These are phyloP conservation scores for Nemania sp. DNA, from an alignment of 2,329 filamentous ascomycete species.

Conservation along the genomic window DNA sequence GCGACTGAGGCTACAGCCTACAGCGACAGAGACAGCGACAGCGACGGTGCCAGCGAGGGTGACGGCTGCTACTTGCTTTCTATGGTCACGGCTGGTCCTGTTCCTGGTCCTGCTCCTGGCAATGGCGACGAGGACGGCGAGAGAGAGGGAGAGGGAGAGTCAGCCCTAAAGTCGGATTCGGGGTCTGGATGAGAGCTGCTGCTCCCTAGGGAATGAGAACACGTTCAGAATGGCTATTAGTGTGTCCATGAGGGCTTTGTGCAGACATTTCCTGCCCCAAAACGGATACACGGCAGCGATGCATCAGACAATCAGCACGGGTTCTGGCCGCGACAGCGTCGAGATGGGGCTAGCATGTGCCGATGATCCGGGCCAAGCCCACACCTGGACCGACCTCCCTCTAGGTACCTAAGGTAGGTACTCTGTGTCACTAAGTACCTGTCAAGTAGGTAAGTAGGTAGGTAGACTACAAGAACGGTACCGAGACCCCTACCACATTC, in stretches of 20 bases:
- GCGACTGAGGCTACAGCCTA: neutral
- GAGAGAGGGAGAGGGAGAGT: conserved; percentile 16
- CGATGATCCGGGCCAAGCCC: conserved; percentile 40
- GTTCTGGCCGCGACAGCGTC: conserved; percentile 39
- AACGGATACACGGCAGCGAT: conserved; percentile 42
- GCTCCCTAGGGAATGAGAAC: conserved; percentile 32
- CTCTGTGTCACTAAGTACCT: neutral
- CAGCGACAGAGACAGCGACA: neutral
- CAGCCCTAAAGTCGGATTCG: conserved; percentile 7
- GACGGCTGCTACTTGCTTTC: neutral
- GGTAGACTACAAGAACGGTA: no score
- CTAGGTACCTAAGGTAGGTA: neutral
- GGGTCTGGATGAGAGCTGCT: conserved; percentile 19
- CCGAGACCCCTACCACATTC: no score
- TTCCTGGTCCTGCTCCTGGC: neutral
- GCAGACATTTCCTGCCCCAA: conserved; percentile 39
- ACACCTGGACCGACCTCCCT: conserved; percentile 24
- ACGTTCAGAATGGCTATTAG: conserved; percentile 33
- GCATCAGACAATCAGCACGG: conserved; percentile 33
- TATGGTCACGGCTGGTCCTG: neutral
- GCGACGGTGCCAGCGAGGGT: conserved; percentile 3
- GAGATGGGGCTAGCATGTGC: conserved; percentile 37
- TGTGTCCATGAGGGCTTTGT: conserved; percentile 40
- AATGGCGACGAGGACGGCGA: conserved; percentile 11
- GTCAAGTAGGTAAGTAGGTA: no score